These are phyloP conservation scores for Jimgerdemannia flammicorona DNA, from an alignment of 192 early-diverging fungal genomes.

Conservation along the genomic window DNA sequence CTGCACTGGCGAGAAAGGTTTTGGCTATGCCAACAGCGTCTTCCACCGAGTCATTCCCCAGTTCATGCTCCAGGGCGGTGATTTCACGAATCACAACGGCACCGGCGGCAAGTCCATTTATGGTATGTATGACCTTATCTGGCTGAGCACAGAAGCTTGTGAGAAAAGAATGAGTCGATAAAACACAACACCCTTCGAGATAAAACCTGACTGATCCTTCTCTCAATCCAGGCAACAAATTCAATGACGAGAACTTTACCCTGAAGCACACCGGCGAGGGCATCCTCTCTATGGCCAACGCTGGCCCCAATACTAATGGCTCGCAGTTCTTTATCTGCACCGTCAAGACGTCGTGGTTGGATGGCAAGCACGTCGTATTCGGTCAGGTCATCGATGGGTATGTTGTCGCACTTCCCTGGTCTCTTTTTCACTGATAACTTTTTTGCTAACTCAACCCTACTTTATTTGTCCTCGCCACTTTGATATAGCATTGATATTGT, in stretches of 20 bases:
- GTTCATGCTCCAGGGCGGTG: constrained; percentile 87
- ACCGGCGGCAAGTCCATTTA: constrained; percentile 92
- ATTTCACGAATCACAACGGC: constrained; percentile 83
- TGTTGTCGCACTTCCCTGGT: constrained; percentile 37
- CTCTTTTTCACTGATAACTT: too few relatives aligned
- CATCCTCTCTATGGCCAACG: constrained; percentile 86
- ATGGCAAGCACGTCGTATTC: constrained; percentile 86
- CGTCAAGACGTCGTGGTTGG: constrained; percentile 79
- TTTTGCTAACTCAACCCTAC: too few relatives aligned
- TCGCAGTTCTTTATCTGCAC: constrained; percentile 92
- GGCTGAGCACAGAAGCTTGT: too few relatives aligned
- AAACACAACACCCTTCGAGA: too few relatives aligned
- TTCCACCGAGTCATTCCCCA: constrained; percentile 87
- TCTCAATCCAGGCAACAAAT: constrained; percentile 29
- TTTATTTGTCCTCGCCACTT: neutral
- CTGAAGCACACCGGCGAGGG: constrained; percentile 60
- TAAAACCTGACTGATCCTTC: too few relatives aligned
- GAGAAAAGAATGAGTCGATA: too few relatives aligned
- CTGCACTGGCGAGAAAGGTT: constrained; percentile 95
- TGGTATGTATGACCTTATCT: too few relatives aligned
- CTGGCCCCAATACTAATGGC: constrained; percentile 81
- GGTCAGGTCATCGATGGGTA: constrained; percentile 62
- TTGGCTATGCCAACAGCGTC: constrained; percentile 63
- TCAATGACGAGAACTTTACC: constrained; percentile 58
- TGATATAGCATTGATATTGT: constrained; percentile 55